Evolutionary conservation across 768 basidiomycete species (phyloP).

Genomic region (Pholiota molesta): DNA sequence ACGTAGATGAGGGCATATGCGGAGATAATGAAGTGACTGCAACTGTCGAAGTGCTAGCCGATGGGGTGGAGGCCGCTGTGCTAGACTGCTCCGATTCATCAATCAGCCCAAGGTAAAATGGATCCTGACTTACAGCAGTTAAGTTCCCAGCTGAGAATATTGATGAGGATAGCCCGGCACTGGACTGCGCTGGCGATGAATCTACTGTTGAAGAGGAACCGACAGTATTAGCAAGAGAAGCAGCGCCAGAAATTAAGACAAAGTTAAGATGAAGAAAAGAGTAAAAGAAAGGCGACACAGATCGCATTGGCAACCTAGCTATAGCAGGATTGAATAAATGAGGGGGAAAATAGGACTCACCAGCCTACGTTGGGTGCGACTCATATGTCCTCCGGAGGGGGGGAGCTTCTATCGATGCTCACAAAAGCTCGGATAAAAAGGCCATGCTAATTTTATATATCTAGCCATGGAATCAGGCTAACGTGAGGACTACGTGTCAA

Average conservation of each 20-base stretch:
- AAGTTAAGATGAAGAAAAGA: background rate
- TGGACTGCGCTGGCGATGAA: constrained; percentile 5
- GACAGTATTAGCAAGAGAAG: constrained; percentile 4
- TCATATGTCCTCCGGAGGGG: constrained; percentile 16
- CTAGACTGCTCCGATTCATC: constrained; percentile 5
- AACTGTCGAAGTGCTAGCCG: constrained; percentile 4
- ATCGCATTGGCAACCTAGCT: constrained; percentile 4
- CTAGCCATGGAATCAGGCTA: constrained; percentile 21
- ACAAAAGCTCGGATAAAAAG: constrained; percentile 9
- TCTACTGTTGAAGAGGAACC: constrained; percentile 7
- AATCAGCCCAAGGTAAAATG: constrained; percentile 2
- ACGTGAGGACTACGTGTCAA: constrained; percentile 32
- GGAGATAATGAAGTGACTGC: background rate
- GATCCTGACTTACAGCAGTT: constrained; percentile 5
- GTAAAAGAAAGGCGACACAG: constrained; percentile 10
- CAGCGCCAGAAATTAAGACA: constrained; percentile 1
- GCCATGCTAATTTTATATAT: constrained; percentile 9
- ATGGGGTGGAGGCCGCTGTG: background rate
- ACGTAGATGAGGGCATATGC: background rate
- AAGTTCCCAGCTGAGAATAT: background rate
- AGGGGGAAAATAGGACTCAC: constrained; percentile 18
- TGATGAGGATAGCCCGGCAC: background rate
- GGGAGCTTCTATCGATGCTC: constrained; percentile 13
- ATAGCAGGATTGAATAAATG: constrained; percentile 10
- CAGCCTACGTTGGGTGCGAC: constrained; percentile 14